These are phyloP conservation scores for Blastomyces parvus DNA, from an alignment of 2,329 filamentous ascomycete species.

Conservation along the genomic window DNA sequence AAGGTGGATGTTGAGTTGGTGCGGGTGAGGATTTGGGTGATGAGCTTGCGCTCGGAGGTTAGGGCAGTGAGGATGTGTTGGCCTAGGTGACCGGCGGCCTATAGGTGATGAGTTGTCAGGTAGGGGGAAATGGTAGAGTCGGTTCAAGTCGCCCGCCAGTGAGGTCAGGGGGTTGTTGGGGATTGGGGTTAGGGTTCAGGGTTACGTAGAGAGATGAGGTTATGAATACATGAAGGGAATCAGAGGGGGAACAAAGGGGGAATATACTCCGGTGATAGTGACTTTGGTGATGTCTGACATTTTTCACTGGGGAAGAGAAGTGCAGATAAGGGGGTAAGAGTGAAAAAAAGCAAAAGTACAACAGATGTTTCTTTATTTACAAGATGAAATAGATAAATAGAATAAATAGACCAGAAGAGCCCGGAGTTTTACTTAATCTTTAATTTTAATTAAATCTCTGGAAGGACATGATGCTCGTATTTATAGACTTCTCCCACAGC, in stretches of 20 bases:
- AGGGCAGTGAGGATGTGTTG: slow-evolving; percentile 19
- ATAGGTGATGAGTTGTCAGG: not conserved
- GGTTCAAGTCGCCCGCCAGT: not conserved
- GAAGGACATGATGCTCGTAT: not conserved
- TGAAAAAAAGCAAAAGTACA: not conserved
- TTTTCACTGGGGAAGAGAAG: not conserved
- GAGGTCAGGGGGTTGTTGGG: not conserved
- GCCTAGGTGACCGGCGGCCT: slow-evolving; percentile 11
- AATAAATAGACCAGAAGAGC: not conserved
- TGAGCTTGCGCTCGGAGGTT: slow-evolving; percentile 19
- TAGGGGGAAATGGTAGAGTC: not conserved
- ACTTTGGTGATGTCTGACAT: slow-evolving; percentile 10
- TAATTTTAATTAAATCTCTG: not conserved
- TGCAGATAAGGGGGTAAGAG: not conserved
- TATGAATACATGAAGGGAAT: not conserved
- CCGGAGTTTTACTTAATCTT: not conserved
- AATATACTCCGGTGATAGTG: slow-evolving; percentile 10
- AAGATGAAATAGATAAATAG: not conserved
- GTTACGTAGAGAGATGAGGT: not conserved
- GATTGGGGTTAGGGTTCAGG: not conserved
- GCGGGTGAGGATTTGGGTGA: slow-evolving; percentile 15
- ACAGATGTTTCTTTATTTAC: not conserved
- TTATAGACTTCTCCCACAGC: not conserved
- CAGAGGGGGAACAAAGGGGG: not conserved
- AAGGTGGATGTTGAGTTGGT: slow-evolving; percentile 11